Evolutionary conservation across 257 asterid genomes (phyloP).

Genomic region (Striga asiatica): DNA sequence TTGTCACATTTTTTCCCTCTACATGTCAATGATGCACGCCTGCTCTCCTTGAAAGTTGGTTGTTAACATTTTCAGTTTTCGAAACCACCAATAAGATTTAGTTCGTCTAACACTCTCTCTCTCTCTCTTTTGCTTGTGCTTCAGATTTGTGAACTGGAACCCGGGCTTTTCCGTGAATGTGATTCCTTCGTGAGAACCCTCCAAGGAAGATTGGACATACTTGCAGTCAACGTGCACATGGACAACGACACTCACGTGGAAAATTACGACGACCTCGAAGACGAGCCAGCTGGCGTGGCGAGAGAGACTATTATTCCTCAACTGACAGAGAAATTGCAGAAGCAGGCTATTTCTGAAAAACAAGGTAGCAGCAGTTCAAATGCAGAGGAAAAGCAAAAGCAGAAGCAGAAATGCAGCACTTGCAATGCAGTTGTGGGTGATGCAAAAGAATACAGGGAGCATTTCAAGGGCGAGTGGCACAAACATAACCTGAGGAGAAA

Average conservation of each 20-base stretch:
- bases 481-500: constrained; percentile 79
- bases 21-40: not conserved
- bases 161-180: constrained; percentile 65
- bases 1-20: not conserved
- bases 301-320: constrained; percentile 23
- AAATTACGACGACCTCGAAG: constrained; percentile 64
- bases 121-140: not conserved
- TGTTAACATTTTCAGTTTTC: not conserved
- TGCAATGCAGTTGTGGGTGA: constrained; percentile 71
- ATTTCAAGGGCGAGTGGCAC: constrained; percentile 96
- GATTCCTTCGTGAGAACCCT: constrained; percentile 59
- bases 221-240: constrained; percentile 73
- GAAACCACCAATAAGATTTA: no score
- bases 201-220: constrained; percentile 79
- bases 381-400: constrained; percentile 25
- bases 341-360: constrained; percentile 36
- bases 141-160: constrained; percentile 78
- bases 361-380: constrained; percentile 24
- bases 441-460: constrained; percentile 72
- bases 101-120: no score
- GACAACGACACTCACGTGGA: constrained; percentile 61
- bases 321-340: constrained; percentile 52
- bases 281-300: constrained; percentile 23
- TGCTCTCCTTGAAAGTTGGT: not conserved
- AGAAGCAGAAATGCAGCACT: constrained; percentile 73